Percentiles rank a stretch among this genome's conserved stretches.
Evolutionary conservation across 1,284 basidiomycete genomes (phyloP).

Genomic region (Trichosporon asahii): DNA sequence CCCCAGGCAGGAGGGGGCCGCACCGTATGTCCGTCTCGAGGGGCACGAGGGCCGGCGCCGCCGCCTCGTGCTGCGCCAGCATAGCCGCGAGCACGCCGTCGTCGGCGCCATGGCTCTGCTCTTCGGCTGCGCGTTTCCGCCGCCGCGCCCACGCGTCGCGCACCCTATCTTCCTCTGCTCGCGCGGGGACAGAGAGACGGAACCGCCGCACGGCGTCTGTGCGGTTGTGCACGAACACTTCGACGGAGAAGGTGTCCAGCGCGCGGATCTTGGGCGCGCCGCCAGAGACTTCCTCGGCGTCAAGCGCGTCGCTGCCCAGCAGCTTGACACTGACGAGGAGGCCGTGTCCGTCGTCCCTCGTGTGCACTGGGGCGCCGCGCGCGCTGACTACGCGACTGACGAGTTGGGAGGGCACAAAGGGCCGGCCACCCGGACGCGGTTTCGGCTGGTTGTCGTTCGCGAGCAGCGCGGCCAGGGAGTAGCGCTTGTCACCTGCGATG

Average conservation of each 20-base stretch:
- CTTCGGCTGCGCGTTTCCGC: slow-evolving; percentile 21
- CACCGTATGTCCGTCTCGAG: slow-evolving; percentile 76
- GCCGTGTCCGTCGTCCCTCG: slow-evolving; percentile 28
- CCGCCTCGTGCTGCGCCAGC: slow-evolving; percentile 28
- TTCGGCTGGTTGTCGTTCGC: slow-evolving; percentile 11
- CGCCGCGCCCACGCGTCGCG: slow-evolving; percentile 30
- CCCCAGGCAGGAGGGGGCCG: slow-evolving; percentile 72
- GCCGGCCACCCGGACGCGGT: not conserved
- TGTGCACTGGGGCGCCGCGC: not conserved
- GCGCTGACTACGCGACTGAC: slow-evolving; percentile 16
- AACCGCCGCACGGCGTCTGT: slow-evolving; percentile 72
- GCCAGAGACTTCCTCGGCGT: slow-evolving; percentile 54
- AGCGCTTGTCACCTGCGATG: slow-evolving; percentile 51
- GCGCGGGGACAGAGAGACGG: slow-evolving; percentile 66
- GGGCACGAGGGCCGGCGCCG: slow-evolving; percentile 62
- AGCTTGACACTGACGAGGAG: slow-evolving; percentile 72
- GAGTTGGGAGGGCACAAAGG: slow-evolving; percentile 22
- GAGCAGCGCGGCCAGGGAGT: slow-evolving; percentile 42
- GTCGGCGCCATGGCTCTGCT: slow-evolving; percentile 30
- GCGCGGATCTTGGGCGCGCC: slow-evolving; percentile 42
- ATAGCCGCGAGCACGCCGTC: slow-evolving; percentile 44
- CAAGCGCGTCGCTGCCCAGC: slow-evolving; percentile 57
- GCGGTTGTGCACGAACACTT: slow-evolving; percentile 84
- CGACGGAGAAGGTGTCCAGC: slow-evolving; percentile 71
- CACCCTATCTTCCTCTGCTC: slow-evolving; percentile 50